Evolutionary conservation across 495 filamentous ascomycete species (phyloP), one percentile per base, ranked within the genome.

Genomic region (Hypoxylon perforatum): DNA sequence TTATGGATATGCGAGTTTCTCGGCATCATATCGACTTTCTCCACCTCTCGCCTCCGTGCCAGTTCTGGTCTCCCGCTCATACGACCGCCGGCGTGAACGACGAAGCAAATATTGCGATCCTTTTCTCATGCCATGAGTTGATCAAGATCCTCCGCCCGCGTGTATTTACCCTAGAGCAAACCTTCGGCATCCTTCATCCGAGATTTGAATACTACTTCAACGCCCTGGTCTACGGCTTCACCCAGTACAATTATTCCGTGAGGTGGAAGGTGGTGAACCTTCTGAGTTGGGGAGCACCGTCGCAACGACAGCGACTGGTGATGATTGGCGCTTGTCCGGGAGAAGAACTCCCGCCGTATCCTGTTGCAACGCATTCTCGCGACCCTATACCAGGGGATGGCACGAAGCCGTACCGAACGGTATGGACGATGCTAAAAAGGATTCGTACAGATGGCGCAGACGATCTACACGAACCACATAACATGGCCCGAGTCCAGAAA

Each of bases 41-140:
- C 1, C 94, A 97, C 56, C 73, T 94, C 0, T 95, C 91, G 0
- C 92, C 92, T 0, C 94, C 94, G 0, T 98, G 94, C 50, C 91
- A 95, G 61, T 86, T 85, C 6, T 97, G 89, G 75, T 96, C 91
- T 0, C 86, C 88, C 0, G 91, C 91, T 0, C 91, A 97, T 57
- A 94, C 91, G 0, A 74, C 82, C 2, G 65, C 80, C 0, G 85
- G 87, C 0, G 78, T 82, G 9, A 81, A 91, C 36, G 93, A 96
- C 47, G 92, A 94, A 2, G 79, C 75, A 5, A 97, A 97, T 57
- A 86, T 85, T 0, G 89, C 89, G 0, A 85, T 88, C 0, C 76
- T 94, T 0, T 93, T 90, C 66, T 86, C 87, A 0, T 85, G 90
- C 4, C 73, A 73, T 0, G 72, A 85, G 9, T 73, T 95, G 0